These are phyloP conservation scores for Sporothrix globosa DNA, from an alignment of 2,329 filamentous ascomycete species.

Conservation along the genomic window DNA sequence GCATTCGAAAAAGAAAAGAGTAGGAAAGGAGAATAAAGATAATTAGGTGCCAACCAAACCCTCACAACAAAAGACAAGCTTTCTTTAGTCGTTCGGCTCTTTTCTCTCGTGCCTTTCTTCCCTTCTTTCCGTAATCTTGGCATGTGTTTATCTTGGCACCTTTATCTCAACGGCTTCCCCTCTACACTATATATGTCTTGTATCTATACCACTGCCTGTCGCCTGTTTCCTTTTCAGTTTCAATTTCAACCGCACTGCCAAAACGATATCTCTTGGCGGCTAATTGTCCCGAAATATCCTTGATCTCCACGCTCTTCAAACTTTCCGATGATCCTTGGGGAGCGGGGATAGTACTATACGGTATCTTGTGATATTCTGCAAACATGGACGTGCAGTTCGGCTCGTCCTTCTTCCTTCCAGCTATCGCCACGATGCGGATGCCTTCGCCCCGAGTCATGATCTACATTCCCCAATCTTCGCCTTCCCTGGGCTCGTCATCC, in stretches of 20 bases:
- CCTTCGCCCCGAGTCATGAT: background rate
- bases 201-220: background rate
- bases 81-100: slow-evolving; percentile 20
- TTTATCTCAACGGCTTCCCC: background rate
- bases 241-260: background rate
- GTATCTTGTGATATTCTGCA: slow-evolving; percentile 12
- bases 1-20: slow-evolving; percentile 4
- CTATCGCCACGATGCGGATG: background rate
- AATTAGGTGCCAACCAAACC: background rate
- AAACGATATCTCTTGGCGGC: slow-evolving; percentile 24
- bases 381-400: background rate
- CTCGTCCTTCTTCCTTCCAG: background rate
- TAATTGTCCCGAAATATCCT: slow-evolving; percentile 21
- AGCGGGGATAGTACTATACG: background rate
- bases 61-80: slow-evolving; percentile 13
- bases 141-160: background rate
- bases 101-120: slow-evolving; percentile 7
- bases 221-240: background rate
- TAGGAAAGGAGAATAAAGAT: background rate
- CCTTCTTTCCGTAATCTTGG: background rate
- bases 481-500: background rate
- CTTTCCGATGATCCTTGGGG: background rate
- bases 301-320: background rate
- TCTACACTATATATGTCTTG: background rate
- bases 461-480: background rate